phyloP scores from a whole-genome alignment of 352 stramenopile species.

The Phytopythium cucurbitacearum region DNA sequence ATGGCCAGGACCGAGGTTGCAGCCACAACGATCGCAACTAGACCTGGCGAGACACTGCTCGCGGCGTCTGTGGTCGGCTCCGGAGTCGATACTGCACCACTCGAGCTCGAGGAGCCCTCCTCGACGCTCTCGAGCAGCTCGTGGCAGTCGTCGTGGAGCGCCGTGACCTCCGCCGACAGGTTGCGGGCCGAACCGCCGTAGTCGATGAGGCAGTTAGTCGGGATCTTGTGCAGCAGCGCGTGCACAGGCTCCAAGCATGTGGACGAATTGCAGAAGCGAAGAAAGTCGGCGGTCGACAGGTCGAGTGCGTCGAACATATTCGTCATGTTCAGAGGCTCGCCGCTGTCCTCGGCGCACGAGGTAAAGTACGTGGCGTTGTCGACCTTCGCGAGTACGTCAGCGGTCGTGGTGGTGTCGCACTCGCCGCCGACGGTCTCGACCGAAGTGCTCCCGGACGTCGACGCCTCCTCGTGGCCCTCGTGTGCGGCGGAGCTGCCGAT shows the following conservation, averaged over 20 bases:
- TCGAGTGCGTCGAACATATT: slow-evolving; percentile 16
- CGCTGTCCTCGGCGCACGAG: slow-evolving; percentile 5
- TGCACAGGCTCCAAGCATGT: slow-evolving; percentile 16
- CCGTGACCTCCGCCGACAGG: slow-evolving; percentile 11
- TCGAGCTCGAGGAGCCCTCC: neutral
- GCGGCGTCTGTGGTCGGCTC: no score
- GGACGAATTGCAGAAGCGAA: slow-evolving; percentile 15
- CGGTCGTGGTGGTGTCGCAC: neutral
- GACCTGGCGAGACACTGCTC: no score
- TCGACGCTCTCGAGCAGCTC: slow-evolving; percentile 1
- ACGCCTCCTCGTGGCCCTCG: neutral
- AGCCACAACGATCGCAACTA: no score
- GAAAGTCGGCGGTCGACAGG: slow-evolving; percentile 16
- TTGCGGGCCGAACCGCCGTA: slow-evolving; percentile 19
- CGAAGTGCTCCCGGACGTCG: neutral
- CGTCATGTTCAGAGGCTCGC: neutral
- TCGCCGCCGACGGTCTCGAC: neutral
- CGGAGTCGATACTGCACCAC: no score
- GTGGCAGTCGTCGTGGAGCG: slow-evolving; percentile 8
- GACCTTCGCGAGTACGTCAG: slow-evolving; percentile 1
- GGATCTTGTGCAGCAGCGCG: slow-evolving; percentile 9
- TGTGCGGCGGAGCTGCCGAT: neutral
- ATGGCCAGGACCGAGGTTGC: no score
- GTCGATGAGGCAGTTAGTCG: slow-evolving; percentile 16
- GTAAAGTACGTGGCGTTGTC: slow-evolving; percentile 15